Conservation (phyloP, 2,329 filamentous ascomycete species). For the Alternaria sp. region DNA sequence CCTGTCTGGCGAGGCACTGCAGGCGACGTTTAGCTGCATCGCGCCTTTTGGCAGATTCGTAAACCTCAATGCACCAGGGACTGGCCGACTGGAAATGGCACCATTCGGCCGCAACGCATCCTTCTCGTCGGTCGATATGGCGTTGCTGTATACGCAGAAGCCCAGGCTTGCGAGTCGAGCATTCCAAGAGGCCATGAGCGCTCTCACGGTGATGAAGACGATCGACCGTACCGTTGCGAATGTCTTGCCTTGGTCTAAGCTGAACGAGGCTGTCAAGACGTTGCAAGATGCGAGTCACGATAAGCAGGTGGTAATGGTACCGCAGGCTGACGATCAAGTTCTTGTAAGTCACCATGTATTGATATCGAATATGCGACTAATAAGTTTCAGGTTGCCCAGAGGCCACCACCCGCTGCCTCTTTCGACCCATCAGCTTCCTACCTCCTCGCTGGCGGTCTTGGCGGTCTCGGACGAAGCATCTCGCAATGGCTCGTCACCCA, state of each 20-base stretch:
- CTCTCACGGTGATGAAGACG: background rate
- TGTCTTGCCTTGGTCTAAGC: conserved; percentile 6
- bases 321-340: conserved; percentile 1
- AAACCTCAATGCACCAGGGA: conserved; percentile 17
- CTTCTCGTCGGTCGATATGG: conserved; percentile 17
- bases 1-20: conserved; percentile 32
- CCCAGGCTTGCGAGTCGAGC: conserved; percentile 1
- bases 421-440: conserved; percentile 16
- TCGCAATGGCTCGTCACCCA: conserved; percentile 14
- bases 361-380: background rate
- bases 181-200: conserved; percentile 12
- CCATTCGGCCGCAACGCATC: conserved; percentile 20
- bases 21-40: conserved; percentile 54
- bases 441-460: conserved; percentile 26
- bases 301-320: conserved; percentile 10
- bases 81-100: conserved; percentile 24
- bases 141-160: conserved; percentile 4
- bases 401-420: background rate
- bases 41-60: conserved; percentile 39
- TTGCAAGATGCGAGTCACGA: conserved; percentile 17
- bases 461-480: conserved; percentile 26
- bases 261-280: conserved; percentile 16
- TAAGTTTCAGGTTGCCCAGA: background rate
- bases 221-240: background rate
- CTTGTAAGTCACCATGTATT: background rate